A percentile compares a stretch with the other conserved stretches of the same genome.
phyloP scores from a whole-genome alignment of 371 early-diverging fungal species.

The Mortierella sp. region DNA sequence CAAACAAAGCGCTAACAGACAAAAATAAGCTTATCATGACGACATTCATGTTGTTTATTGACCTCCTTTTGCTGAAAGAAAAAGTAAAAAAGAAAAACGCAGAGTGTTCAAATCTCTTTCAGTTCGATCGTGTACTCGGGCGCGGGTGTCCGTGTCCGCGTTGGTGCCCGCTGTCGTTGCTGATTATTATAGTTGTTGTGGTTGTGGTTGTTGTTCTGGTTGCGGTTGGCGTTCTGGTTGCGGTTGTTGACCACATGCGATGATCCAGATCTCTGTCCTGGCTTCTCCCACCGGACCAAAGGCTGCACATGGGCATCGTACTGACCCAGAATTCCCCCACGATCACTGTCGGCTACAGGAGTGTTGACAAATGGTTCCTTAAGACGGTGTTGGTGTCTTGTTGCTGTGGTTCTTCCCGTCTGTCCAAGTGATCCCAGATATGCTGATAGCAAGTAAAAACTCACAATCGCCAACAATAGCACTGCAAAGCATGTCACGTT shows the following conservation, averaged over 20 bases:
- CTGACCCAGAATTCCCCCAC: slow-evolving; percentile 2
- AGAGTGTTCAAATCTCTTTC: slow-evolving; percentile 6
- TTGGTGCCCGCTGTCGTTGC: neutral
- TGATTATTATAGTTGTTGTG: neutral
- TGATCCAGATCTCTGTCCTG: slow-evolving; percentile 19
- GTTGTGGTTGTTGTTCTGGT: neutral
- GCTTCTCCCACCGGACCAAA: slow-evolving; percentile 40
- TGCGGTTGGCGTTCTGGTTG: neutral
- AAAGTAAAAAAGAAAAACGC: neutral
- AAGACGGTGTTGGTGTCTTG: neutral
- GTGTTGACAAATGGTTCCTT: slow-evolving; percentile 9
- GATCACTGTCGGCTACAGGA: neutral
- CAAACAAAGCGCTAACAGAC: too few species aligned
- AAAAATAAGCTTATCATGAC: neutral
- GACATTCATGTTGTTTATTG: neutral
- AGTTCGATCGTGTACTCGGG: slow-evolving; percentile 7
- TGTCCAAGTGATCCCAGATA: slow-evolving; percentile 15
- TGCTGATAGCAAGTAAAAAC: slow-evolving; percentile 12
- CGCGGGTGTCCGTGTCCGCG: neutral
- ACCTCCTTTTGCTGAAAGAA: too few species aligned
- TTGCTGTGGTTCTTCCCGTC: neutral
- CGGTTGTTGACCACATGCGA: neutral
- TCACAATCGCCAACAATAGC: slow-evolving; percentile 29
- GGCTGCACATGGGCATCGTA: slow-evolving; percentile 53
- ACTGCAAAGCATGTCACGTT: slow-evolving; percentile 35